phyloP scores from a whole-genome alignment of 805 yeast genomes.

The Wickerhamomyces ciferrii region DNA sequence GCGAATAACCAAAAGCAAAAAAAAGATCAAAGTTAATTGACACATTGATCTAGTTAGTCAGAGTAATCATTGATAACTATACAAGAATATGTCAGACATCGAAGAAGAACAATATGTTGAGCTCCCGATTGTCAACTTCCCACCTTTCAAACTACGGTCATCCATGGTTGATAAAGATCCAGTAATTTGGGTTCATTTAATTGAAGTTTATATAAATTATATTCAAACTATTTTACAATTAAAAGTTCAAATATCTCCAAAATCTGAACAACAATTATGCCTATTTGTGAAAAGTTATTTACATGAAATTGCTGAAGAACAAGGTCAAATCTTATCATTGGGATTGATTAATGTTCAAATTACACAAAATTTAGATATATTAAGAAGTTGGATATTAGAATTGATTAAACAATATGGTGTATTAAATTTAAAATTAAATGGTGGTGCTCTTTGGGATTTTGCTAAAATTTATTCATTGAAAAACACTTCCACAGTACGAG shows the following conservation, averaged over 20 bases:
- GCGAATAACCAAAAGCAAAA: not conserved
- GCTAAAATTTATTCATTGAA: slow-evolving; percentile 45
- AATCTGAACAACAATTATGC: slow-evolving; percentile 54
- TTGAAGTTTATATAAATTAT: slow-evolving; percentile 58
- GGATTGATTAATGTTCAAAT: slow-evolving; percentile 75
- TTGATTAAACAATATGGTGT: slow-evolving; percentile 53
- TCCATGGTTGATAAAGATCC: slow-evolving; percentile 81
- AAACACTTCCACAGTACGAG: slow-evolving; percentile 40
- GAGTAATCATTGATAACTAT: no score
- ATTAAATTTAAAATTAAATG: slow-evolving; percentile 49
- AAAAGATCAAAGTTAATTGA: no score
- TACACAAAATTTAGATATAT: slow-evolving; percentile 38
- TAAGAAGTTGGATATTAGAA: slow-evolving; percentile 36
- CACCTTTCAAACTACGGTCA: slow-evolving; percentile 70
- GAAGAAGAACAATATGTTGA: slow-evolving; percentile 17
- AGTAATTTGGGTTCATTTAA: slow-evolving; percentile 71
- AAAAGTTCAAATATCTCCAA: slow-evolving; percentile 36
- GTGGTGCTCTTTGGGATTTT: slow-evolving; percentile 63
- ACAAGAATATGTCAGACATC: not conserved
- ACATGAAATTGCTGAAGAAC: slow-evolving; percentile 56
- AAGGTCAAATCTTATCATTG: slow-evolving; percentile 54
- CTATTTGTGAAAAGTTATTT: slow-evolving; percentile 53
- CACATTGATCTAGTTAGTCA: no score
- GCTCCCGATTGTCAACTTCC: slow-evolving; percentile 63
- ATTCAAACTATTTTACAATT: slow-evolving; percentile 33